Evolutionary conservation across 805 yeast species (phyloP), one percentile per base, ranked within the genome.

Genomic region (Brettanomyces anomalus): DNA sequence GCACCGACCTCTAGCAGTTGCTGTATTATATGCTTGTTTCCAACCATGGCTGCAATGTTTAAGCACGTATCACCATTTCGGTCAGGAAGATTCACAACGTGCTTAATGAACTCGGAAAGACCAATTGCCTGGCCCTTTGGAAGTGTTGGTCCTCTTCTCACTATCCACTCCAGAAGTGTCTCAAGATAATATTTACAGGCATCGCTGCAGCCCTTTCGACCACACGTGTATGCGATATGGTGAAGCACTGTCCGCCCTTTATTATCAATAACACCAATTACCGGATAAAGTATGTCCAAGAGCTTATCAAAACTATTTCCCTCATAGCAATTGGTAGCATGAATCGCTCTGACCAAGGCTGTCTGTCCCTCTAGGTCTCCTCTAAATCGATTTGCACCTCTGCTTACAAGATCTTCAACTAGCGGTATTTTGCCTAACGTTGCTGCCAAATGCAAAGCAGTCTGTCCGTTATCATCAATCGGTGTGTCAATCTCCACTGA

Each of bases 361-460:
- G 96, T 81, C 60, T 93, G 96, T 15, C 97, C 97, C 33, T 74
- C 74, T 49, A 76, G 76, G 61, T 90, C 94, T 36, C 93, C 76
- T 33, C 88, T 65, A 7, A 77, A 71, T 33, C 90, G 71, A 47
- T 76, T 73, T 1, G 94, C 80, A 13, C 86, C 85, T 36, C 72
- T 68, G 33, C 73, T 66, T 26, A 93, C 81, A 14, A 86, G 69
- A 33, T 79, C 79, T 36, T 68, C 76, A 3, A 87, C 90, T 41
- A 89, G 69, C 3, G 77, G 66, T 2, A 81, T 63, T 45, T 86
- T 77, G 0, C 95, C 97, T 59, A 93, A 71, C 0, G 97, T 85
- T 14, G 97, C 80, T 3, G 97, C 94, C 94, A 97, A 85, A 62
- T 93, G 99, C 44, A 93, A 70, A 0, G 96, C 87, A 0, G 96